Conservation (phyloP, 2,329 filamentous ascomycete genomes). For the Epichloe uncinata region DNA sequence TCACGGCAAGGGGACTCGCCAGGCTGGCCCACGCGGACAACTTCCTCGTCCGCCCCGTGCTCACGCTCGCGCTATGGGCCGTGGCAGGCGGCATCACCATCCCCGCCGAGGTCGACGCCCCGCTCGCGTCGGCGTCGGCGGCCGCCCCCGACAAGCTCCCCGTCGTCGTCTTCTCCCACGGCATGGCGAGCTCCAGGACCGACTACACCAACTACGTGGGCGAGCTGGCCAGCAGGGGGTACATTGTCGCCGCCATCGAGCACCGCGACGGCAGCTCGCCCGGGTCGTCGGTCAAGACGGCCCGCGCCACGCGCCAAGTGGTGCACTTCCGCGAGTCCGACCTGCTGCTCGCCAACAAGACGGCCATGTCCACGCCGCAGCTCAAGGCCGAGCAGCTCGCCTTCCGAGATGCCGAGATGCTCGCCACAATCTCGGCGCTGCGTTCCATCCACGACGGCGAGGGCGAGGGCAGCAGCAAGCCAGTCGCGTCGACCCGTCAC, state of each 20-base stretch:
- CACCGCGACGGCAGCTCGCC: slow-evolving; percentile 40
- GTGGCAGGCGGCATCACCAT: slow-evolving; percentile 32
- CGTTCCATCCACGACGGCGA: slow-evolving; percentile 24
- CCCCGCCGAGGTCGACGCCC: slow-evolving; percentile 33
- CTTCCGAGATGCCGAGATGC: slow-evolving; percentile 37
- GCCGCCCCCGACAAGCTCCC: slow-evolving; percentile 20
- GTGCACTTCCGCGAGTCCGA: slow-evolving; percentile 25
- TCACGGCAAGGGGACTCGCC: slow-evolving; percentile 33
- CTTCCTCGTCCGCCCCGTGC: slow-evolving; percentile 27
- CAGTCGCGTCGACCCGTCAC: slow-evolving; percentile 28
- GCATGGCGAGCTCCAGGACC: slow-evolving; percentile 34
- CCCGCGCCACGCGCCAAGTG: slow-evolving; percentile 17
- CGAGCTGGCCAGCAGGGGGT: slow-evolving; percentile 35
- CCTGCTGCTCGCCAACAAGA: slow-evolving; percentile 12
- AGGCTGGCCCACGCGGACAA: slow-evolving; percentile 30
- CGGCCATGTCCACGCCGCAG: slow-evolving; percentile 20
- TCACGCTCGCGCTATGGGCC: slow-evolving; percentile 28
- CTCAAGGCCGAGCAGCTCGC: slow-evolving; percentile 34
- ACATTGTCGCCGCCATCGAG: slow-evolving; percentile 35
- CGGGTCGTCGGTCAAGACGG: slow-evolving; percentile 25
- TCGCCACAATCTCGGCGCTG: slow-evolving; percentile 29
- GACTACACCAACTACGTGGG: slow-evolving; percentile 39
- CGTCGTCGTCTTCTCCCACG: slow-evolving; percentile 38
- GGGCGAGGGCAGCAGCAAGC: too few relatives aligned
- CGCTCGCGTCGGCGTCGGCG: slow-evolving; percentile 18